Percentiles rank a stretch among this genome's conserved stretches.
phyloP scores from a whole-genome alignment of 768 basidiomycete species.

The Psilocybe tampanensis region DNA sequence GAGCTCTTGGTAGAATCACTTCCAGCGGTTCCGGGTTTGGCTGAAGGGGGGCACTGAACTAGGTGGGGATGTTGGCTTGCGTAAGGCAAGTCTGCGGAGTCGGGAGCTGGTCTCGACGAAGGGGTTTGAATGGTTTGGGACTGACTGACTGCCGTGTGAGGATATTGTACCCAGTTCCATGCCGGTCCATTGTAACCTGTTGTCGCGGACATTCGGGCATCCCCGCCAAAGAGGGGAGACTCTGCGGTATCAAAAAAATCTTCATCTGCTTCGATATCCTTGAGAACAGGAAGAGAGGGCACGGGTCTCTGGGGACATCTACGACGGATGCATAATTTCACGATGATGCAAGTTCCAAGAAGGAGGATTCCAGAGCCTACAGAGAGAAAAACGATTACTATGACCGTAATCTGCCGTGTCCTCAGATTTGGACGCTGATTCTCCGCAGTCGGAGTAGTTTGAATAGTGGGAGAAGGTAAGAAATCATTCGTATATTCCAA shows the following conservation, averaged over 20 bases:
- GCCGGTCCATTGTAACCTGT: slow-evolving; percentile 43
- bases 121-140: slow-evolving; percentile 15
- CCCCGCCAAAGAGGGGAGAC: slow-evolving; percentile 80
- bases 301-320: slow-evolving; percentile 55
- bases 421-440: slow-evolving; percentile 13
- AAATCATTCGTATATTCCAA: slow-evolving; percentile 5
- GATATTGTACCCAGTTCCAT: slow-evolving; percentile 63
- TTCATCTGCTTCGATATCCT: slow-evolving; percentile 53
- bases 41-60: neutral
- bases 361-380: slow-evolving; percentile 53
- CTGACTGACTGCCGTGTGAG: slow-evolving; percentile 32
- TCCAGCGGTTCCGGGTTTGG: slow-evolving; percentile 6
- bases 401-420: slow-evolving; percentile 44
- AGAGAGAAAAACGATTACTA: slow-evolving; percentile 54
- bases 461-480: slow-evolving; percentile 8
- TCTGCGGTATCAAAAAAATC: slow-evolving; percentile 51
- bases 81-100: slow-evolving; percentile 3
- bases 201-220: slow-evolving; percentile 55
- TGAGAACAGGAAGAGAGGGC: slow-evolving; percentile 76
- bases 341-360: slow-evolving; percentile 47
- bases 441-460: slow-evolving; percentile 8
- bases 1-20: neutral
- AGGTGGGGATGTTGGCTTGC: slow-evolving; percentile 1
- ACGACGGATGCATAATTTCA: slow-evolving; percentile 52
- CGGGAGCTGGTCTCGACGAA: neutral